Conservation (phyloP, 768 basidiomycete genomes). For the Boletus reticulatus region DNA sequence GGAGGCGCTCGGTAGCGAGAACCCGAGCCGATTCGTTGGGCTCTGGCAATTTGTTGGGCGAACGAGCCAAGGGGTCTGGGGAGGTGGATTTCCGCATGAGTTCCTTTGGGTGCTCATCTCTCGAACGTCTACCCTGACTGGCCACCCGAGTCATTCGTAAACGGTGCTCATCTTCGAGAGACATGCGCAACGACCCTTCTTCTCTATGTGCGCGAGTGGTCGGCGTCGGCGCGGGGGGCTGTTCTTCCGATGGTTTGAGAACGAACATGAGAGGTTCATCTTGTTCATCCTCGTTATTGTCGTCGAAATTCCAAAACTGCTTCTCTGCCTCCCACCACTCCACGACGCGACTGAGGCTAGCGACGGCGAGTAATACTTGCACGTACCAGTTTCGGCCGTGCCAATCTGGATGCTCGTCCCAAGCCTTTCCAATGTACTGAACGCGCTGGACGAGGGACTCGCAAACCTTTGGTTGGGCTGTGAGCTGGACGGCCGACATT, state of each 20-base stretch:
- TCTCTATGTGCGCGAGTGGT: constrained; percentile 36
- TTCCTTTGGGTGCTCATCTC: constrained; percentile 58
- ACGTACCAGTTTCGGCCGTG: constrained; percentile 98
- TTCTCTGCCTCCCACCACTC: constrained; percentile 99
- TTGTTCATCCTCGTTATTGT: constrained; percentile 84
- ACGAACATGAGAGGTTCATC: constrained; percentile 93
- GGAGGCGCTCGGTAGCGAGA: constrained; percentile 85
- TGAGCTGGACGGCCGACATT: constrained; percentile 83
- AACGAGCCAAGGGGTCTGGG: constrained; percentile 35
- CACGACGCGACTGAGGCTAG: constrained; percentile 92
- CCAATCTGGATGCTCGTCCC: constrained; percentile 99
- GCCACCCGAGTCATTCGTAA: constrained; percentile 48
- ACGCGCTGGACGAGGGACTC: constrained; percentile 86
- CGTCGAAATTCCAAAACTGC: constrained; percentile 99
- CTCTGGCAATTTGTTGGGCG: constrained; percentile 49
- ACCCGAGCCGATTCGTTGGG: constrained; percentile 75
- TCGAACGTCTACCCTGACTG: constrained; percentile 50
- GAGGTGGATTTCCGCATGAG: constrained; percentile 37
- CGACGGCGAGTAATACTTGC: constrained; percentile 91
- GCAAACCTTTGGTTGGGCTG: constrained; percentile 80
- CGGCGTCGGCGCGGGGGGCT: constrained; percentile 37
- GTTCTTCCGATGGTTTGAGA: constrained; percentile 81
- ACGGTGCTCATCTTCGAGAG: constrained; percentile 34
- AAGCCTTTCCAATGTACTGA: constrained; percentile 87
- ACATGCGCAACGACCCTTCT: constrained; percentile 37